These are phyloP conservation scores for Parsonsia alboflavescens DNA, from an alignment of 257 asterid species.

Conservation along the genomic window DNA sequence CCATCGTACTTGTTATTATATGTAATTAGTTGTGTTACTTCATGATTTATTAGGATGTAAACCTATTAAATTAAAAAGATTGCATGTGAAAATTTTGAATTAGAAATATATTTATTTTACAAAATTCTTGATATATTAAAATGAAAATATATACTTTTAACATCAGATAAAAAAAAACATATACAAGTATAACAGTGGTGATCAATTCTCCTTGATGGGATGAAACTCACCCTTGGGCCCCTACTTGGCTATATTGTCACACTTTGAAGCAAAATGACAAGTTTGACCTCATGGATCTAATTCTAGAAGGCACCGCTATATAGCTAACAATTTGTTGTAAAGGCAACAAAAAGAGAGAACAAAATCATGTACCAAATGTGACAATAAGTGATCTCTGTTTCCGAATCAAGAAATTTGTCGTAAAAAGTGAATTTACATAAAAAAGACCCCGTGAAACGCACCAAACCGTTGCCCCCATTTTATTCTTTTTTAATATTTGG, in stretches of 20 bases:
- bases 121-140: too few relatives aligned
- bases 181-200: too few relatives aligned
- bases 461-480: neutral
- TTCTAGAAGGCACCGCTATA: too few relatives aligned
- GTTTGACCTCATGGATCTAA: neutral
- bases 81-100: too few relatives aligned
- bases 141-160: neutral
- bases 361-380: neutral
- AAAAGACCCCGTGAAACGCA: slow-evolving; percentile 8
- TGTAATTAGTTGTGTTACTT: too few relatives aligned
- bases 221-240: neutral
- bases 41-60: too few relatives aligned
- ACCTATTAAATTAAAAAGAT: too few relatives aligned
- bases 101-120: too few relatives aligned
- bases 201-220: too few relatives aligned
- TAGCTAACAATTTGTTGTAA: neutral
- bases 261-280: neutral
- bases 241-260: neutral
- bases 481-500: too few relatives aligned
- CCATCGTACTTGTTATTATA: too few relatives aligned
- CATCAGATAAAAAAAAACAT: too few relatives aligned
- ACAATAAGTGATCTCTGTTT: neutral
- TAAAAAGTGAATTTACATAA: neutral
- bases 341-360: neutral
- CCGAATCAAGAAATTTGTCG: neutral